Percentiles rank a stretch among this genome's conserved stretches.
phyloP scores from a whole-genome alignment of 73 alveolate species.

The Stentor coeruleus region DNA sequence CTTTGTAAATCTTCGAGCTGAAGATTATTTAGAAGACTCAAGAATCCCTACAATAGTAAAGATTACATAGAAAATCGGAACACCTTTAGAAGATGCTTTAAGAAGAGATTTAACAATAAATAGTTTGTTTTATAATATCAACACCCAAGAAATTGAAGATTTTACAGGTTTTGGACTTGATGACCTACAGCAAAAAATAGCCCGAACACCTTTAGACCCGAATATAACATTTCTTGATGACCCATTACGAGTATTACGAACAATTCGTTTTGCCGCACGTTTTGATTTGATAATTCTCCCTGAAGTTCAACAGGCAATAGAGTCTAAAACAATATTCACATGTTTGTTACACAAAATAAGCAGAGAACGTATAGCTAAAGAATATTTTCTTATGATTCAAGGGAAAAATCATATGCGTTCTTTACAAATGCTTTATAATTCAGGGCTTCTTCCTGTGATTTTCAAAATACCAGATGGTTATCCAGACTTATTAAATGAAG shows the following conservation, averaged over 20 bases:
- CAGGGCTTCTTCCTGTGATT: constrained; percentile 51
- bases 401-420: constrained; percentile 60
- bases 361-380: constrained; percentile 88
- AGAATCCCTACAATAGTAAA: constrained; percentile 82
- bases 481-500: constrained; percentile 45
- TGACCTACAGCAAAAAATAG: constrained; percentile 87
- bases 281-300: constrained; percentile 76
- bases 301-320: constrained; percentile 75
- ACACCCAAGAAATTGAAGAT: constrained; percentile 88
- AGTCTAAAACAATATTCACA: constrained; percentile 49
- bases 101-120: constrained; percentile 97
- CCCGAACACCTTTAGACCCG: constrained; percentile 95
- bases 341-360: constrained; percentile 68
- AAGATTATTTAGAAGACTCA: constrained; percentile 81
- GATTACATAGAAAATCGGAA: constrained; percentile 64
- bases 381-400: constrained; percentile 75
- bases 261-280: constrained; percentile 95
- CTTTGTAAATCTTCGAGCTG: constrained; percentile 92
- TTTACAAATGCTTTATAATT: constrained; percentile 56
- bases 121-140: constrained; percentile 93
- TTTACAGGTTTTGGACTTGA: constrained; percentile 79
- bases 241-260: constrained; percentile 97
- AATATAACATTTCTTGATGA: constrained; percentile 91
- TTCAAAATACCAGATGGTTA: constrained; percentile 57
- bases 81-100: constrained; percentile 96